phyloP scores from a whole-genome alignment of 306 rosid genomes.

The Vicia faba region DNA sequence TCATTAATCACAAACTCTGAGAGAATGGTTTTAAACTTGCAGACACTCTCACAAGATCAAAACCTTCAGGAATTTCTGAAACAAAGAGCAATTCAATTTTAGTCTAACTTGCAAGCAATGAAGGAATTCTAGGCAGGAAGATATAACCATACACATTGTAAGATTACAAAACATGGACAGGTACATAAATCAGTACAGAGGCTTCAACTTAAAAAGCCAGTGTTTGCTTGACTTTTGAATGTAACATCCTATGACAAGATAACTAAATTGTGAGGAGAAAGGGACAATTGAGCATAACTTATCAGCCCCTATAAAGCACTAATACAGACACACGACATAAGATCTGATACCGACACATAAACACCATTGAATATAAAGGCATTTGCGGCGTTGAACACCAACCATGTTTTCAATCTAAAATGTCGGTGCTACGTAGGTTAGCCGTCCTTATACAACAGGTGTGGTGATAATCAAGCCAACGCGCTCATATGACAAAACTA shows the following conservation, averaged over 20 bases:
- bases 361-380: background rate
- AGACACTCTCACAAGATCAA: background rate
- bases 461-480: slow-evolving; percentile 38
- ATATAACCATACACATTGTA: background rate
- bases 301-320: background rate
- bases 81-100: background rate
- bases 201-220: slow-evolving; percentile 19
- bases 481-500: slow-evolving; percentile 41
- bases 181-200: background rate
- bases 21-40: background rate
- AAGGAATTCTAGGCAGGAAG: slow-evolving; percentile 11
- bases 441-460: background rate
- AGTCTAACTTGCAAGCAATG: slow-evolving; percentile 6
- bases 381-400: background rate
- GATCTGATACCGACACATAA: background rate
- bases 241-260: slow-evolving; percentile 37
- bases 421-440: background rate
- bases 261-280: slow-evolving; percentile 20
- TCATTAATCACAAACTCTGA: background rate
- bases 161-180: slow-evolving; percentile 9
- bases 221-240: slow-evolving; percentile 33
- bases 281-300: slow-evolving; percentile 1
- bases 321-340: background rate
- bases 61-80: background rate
- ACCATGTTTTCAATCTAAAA: background rate